Conservation (phyloP, 257 asterid species). For the Solanum clarkiae region DNA sequence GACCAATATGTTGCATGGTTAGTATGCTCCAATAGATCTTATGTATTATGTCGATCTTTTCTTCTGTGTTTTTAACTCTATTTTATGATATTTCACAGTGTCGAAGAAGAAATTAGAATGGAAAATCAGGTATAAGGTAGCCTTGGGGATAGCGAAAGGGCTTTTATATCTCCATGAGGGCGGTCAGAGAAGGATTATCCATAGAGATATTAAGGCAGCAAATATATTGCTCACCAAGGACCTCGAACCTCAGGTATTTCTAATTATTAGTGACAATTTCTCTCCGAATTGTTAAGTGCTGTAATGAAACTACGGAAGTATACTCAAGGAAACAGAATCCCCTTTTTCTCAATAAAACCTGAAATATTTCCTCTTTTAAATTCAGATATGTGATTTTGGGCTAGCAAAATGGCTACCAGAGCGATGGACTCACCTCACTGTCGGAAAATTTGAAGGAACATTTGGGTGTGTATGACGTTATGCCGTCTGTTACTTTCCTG, state of each 20-base stretch:
- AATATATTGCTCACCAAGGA: conserved; percentile 78
- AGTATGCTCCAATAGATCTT: conserved; percentile 6
- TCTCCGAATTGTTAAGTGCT: background rate
- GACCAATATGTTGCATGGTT: conserved; percentile 85
- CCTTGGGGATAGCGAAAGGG: conserved; percentile 75
- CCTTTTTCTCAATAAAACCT: background rate
- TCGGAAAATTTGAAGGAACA: conserved; percentile 57
- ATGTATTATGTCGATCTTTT: background rate
- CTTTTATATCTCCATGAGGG: conserved; percentile 85
- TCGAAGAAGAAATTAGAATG: conserved; percentile 62
- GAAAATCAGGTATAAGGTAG: conserved; percentile 66
- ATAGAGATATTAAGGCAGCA: conserved; percentile 90
- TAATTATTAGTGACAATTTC: background rate
- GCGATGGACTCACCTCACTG: conserved; percentile 48
- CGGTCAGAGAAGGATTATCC: conserved; percentile 86
- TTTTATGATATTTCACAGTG: conserved; percentile 17
- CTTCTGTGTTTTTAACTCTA: background rate
- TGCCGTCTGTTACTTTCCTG: background rate
- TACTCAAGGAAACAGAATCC: background rate
- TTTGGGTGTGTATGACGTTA: conserved; percentile 31
- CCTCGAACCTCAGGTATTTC: conserved; percentile 77
- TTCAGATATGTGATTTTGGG: conserved; percentile 69
- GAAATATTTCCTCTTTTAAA: background rate
- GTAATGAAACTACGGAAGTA: background rate
- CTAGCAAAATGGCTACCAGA: conserved; percentile 72